Percentiles rank a stretch among this genome's conserved stretches.
These are phyloP conservation scores for Coleophoma crateriformis DNA, from an alignment of 2,329 filamentous ascomycete genomes.

Conservation along the genomic window DNA sequence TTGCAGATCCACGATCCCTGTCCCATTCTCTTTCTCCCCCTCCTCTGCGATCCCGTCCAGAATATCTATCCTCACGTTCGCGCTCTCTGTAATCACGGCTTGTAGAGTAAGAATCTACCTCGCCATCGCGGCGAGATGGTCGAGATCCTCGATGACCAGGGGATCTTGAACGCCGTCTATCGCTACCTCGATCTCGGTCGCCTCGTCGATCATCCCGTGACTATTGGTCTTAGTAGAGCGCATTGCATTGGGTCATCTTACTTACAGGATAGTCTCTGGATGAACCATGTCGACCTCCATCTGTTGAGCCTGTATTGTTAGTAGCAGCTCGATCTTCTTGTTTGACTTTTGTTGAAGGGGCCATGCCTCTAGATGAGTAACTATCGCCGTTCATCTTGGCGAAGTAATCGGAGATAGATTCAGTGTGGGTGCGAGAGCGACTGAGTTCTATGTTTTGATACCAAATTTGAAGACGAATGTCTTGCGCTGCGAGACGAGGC, in stretches of 20 bases:
- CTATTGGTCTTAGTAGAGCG: conserved; percentile 24
- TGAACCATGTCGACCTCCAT: conserved; percentile 39
- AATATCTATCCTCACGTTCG: conserved; percentile 89
- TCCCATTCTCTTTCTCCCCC: conserved; percentile 73
- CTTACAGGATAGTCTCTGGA: conserved; percentile 49
- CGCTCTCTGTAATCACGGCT: conserved; percentile 89
- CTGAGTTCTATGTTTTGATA: too few species aligned
- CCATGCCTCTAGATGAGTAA: conserved; percentile 70
- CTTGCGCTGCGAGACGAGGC: too few species aligned
- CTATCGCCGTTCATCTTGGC: conserved; percentile 77
- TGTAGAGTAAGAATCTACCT: conserved; percentile 83
- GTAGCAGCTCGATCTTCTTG: conserved; percentile 21
- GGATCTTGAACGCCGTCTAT: conserved; percentile 78
- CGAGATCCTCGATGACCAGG: conserved; percentile 68
- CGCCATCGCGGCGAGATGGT: conserved; percentile 63
- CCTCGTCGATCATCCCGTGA: conserved; percentile 32
- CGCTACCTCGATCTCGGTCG: conserved; percentile 43
- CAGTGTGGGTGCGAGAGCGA: too few species aligned
- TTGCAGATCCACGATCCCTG: conserved; percentile 57
- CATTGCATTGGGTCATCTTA: conserved; percentile 4
- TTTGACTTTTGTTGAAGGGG: conserved; percentile 21
- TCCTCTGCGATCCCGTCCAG: conserved; percentile 55
- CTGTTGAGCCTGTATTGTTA: conserved; percentile 32
- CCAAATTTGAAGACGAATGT: too few species aligned
- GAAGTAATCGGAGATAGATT: neutral